These are phyloP conservation scores for Ceratocystiopsis minuta DNA, from an alignment of 2,329 filamentous ascomycete species.

Conservation along the genomic window DNA sequence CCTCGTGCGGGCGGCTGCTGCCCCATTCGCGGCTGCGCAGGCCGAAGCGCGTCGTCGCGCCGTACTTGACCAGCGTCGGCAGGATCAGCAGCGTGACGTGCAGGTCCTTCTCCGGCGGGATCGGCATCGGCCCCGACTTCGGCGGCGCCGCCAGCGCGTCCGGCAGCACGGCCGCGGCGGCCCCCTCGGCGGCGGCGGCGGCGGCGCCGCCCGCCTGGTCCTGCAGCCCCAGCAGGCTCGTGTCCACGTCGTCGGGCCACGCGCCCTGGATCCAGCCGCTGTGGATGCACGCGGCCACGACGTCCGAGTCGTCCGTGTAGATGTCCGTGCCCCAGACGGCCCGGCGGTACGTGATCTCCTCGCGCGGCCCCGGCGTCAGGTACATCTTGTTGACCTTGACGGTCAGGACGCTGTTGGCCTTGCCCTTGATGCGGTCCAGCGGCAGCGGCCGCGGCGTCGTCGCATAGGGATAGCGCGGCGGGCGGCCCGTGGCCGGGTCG, in stretches of 20 bases:
- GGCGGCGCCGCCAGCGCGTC: constrained; percentile 35
- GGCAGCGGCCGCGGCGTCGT: constrained; percentile 57
- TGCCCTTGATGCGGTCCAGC: constrained; percentile 48
- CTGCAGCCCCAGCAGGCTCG: constrained; percentile 43
- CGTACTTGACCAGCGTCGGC: constrained; percentile 61
- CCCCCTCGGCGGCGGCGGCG: constrained; percentile 12
- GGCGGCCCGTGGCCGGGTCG: constrained; percentile 31
- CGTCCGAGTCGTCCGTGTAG: constrained; percentile 91
- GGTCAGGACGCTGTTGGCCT: constrained; percentile 80
- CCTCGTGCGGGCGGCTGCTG: constrained; percentile 10
- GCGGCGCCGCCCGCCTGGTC: constrained; percentile 13
- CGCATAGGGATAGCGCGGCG: constrained; percentile 16
- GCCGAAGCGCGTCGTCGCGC: constrained; percentile 57
- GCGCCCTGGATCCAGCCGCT: constrained; percentile 81
- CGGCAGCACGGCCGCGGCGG: constrained; percentile 11
- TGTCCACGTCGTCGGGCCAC: constrained; percentile 64
- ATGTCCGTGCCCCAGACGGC: constrained; percentile 87
- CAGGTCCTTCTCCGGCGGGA: constrained; percentile 55
- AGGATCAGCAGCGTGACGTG: constrained; percentile 77
- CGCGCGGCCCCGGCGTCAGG: constrained; percentile 48
- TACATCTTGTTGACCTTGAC: constrained; percentile 72
- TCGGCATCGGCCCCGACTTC: constrained; percentile 39
- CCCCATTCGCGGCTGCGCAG: constrained; percentile 69
- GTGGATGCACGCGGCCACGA: constrained; percentile 83
- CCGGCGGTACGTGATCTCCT: constrained; percentile 65